Evolutionary conservation across 441 rosid species (phyloP).

Genomic region (Populus hybrid): DNA sequence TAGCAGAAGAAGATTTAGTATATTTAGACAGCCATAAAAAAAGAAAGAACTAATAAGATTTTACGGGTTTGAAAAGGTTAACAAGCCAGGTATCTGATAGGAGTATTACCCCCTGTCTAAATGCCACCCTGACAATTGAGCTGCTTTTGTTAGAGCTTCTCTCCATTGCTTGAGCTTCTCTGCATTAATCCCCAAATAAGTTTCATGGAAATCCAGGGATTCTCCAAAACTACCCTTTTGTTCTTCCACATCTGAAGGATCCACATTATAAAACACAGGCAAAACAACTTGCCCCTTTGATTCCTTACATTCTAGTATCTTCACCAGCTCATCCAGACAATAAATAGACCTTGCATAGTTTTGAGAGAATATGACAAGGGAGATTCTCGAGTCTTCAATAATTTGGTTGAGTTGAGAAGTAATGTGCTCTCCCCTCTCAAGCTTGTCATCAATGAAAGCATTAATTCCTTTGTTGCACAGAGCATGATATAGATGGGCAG

Average conservation of each 20-base stretch:
- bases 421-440: too few species aligned
- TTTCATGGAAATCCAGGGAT: neutral
- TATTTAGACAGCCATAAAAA: too few species aligned
- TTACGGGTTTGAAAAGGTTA: too few species aligned
- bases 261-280: constrained; percentile 16
- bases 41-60: too few species aligned
- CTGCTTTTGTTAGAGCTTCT: neutral
- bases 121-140: neutral
- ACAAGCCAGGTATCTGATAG: too few species aligned
- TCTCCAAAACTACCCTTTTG: neutral
- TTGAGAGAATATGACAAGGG: too few species aligned
- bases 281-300: constrained; percentile 12
- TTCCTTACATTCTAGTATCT: constrained; percentile 11
- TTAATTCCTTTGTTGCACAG: neutral
- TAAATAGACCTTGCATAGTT: neutral
- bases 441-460: too few species aligned
- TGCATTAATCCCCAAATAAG: neutral
- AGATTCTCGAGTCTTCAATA: too few species aligned
- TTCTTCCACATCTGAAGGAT: constrained; percentile 6
- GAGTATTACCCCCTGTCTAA: neutral
- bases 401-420: too few species aligned
- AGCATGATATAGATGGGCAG: neutral
- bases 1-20: too few species aligned
- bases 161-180: neutral
- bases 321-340: neutral